These are phyloP conservation scores for Blastocystis sp. DNA, from an alignment of 352 stramenopile genomes.

Conservation along the genomic window DNA sequence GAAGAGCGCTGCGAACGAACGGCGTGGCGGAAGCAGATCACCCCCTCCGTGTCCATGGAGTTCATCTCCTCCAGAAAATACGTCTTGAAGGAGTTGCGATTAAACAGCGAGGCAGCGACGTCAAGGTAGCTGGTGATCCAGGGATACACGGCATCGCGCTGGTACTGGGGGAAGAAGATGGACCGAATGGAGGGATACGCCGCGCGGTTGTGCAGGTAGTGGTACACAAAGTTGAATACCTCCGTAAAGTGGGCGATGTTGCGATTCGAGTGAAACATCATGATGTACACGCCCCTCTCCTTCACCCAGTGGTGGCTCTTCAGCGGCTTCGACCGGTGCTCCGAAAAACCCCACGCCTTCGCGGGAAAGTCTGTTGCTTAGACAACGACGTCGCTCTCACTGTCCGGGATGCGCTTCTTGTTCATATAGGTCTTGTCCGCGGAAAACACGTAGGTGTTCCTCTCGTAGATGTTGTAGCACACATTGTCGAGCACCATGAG, in stretches of 20 bases:
- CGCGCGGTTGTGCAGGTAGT: slow-evolving; percentile 23
- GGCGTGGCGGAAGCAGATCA: slow-evolving; percentile 38
- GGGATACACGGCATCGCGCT: slow-evolving; percentile 38
- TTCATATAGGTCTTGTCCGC: neutral
- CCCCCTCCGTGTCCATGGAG: neutral
- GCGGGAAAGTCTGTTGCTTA: neutral
- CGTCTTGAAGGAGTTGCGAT: neutral
- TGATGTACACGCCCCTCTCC: neutral
- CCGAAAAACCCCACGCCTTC: slow-evolving; percentile 47
- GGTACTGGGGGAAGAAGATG: slow-evolving; percentile 39
- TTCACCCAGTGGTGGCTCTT: neutral
- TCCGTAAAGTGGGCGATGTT: slow-evolving; percentile 63
- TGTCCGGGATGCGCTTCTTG: slow-evolving; percentile 37
- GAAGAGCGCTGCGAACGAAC: neutral
- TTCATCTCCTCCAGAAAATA: slow-evolving; percentile 27
- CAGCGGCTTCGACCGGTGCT: neutral
- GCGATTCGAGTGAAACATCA: slow-evolving; percentile 48
- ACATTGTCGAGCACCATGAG: slow-evolving; percentile 30
- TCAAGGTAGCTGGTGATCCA: slow-evolving; percentile 59
- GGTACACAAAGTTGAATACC: slow-evolving; percentile 65
- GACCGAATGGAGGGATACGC: neutral
- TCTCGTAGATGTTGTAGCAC: slow-evolving; percentile 38
- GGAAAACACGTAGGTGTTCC: slow-evolving; percentile 2
- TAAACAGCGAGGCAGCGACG: slow-evolving; percentile 20
- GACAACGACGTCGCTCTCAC: neutral